phyloP scores from a whole-genome alignment of 768 basidiomycete species.

The Trametes cingulata region DNA sequence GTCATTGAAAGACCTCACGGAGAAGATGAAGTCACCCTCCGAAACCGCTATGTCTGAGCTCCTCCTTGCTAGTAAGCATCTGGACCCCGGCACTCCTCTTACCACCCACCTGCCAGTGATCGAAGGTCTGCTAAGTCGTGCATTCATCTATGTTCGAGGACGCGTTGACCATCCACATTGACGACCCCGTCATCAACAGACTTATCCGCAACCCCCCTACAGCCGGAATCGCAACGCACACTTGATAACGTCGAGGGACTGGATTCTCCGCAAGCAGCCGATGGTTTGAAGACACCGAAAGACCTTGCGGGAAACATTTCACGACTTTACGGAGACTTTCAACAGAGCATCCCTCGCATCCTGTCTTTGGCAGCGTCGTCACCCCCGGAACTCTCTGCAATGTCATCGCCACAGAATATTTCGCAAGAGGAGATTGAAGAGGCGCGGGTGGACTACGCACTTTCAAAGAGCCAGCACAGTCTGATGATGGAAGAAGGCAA shows the following conservation, averaged over 20 bases:
- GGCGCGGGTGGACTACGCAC: conserved; percentile 43
- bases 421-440: conserved; percentile 33
- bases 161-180: too few species aligned
- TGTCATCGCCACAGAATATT: neutral
- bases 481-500: conserved; percentile 60
- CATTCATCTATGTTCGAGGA: too few species aligned
- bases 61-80: too few species aligned
- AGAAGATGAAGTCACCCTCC: neutral
- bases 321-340: conserved; percentile 42
- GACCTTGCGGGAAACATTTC: conserved; percentile 40
- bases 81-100: too few species aligned
- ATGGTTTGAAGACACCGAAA: neutral
- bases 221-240: neutral
- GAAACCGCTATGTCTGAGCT: too few species aligned
- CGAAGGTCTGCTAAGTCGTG: too few species aligned
- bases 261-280: neutral
- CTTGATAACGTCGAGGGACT: neutral
- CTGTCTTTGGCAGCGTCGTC: conserved; percentile 14
- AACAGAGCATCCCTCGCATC: conserved; percentile 24
- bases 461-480: conserved; percentile 64
- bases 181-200: too few species aligned
- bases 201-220: too few species aligned
- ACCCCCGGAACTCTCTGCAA: neutral
- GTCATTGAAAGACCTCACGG: conserved; percentile 23
- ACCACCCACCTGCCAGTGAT: too few species aligned